Conservation (phyloP, 2,329 filamentous ascomycete species). For the Alternaria angustiovoidea region DNA sequence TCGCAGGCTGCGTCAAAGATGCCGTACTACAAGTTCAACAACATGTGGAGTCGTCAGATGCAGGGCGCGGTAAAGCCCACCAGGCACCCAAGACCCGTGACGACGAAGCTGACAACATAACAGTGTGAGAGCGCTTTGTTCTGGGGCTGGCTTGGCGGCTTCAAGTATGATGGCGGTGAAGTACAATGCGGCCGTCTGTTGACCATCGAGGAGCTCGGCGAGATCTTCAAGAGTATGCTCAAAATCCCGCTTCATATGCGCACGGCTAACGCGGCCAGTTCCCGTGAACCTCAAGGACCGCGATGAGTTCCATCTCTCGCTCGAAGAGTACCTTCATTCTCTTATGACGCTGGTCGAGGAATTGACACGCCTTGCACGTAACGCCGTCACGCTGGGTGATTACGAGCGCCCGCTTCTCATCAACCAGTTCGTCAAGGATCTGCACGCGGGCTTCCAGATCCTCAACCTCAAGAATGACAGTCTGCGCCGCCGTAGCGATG, state of each 20-base stretch:
- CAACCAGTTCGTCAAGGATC: conserved; percentile 89
- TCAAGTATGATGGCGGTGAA: conserved; percentile 62
- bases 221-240: conserved; percentile 72
- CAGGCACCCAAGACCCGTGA: not conserved
- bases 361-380: conserved; percentile 87
- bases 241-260: conserved; percentile 4
- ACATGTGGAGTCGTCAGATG: conserved; percentile 81
- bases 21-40: conserved; percentile 98
- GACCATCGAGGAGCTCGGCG: conserved; percentile 87
- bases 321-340: conserved; percentile 94
- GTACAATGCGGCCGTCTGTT: conserved; percentile 71
- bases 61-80: conserved; percentile 74
- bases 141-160: conserved; percentile 81
- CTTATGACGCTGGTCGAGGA: conserved; percentile 90
- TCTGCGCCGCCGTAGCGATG: conserved; percentile 85
- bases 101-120: conserved; percentile 9
- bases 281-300: conserved; percentile 89
- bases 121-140: conserved; percentile 67
- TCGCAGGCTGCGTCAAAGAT: conserved; percentile 78
- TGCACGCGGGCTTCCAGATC: conserved; percentile 95
- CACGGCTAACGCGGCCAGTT: conserved; percentile 60
- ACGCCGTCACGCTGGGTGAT: conserved; percentile 91
- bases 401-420: conserved; percentile 86
- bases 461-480: conserved; percentile 97
- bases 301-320: conserved; percentile 92